Percentiles rank a stretch among this genome's conserved stretches.
Evolutionary conservation across 192 early-diverging fungal species (phyloP).

Genomic region (Coemansia sp.): DNA sequence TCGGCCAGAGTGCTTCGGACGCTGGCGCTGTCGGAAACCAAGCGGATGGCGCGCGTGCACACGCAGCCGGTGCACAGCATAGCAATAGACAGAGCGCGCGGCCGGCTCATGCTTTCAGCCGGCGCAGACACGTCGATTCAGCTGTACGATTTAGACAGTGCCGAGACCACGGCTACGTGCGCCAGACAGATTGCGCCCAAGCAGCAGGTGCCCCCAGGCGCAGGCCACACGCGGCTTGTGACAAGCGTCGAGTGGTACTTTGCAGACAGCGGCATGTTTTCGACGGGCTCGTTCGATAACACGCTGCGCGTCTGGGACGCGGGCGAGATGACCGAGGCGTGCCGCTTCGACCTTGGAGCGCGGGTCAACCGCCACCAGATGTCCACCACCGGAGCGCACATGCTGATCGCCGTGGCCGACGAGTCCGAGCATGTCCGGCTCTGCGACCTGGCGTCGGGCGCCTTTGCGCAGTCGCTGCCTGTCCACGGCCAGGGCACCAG

Average conservation of each 20-base stretch:
- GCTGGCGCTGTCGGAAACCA: constrained; percentile 31
- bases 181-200: constrained; percentile 20
- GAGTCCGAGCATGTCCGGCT: constrained; percentile 69
- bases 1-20: constrained; percentile 21
- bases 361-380: constrained; percentile 71
- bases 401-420: constrained; percentile 76
- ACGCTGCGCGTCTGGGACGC: constrained; percentile 84
- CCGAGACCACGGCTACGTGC: not conserved
- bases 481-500: constrained; percentile 65
- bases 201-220: constrained; percentile 18
- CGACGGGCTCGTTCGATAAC: constrained; percentile 73
- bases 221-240: constrained; percentile 66
- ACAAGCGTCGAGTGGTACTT: constrained; percentile 80
- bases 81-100: constrained; percentile 29
- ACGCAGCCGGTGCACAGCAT: constrained; percentile 36
- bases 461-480: constrained; percentile 35
- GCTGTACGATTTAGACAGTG: constrained; percentile 43
- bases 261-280: constrained; percentile 82
- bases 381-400: constrained; percentile 74
- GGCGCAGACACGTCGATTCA: constrained; percentile 48
- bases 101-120: constrained; percentile 36
- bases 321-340: constrained; percentile 64
- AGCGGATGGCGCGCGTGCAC: constrained; percentile 34
- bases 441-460: constrained; percentile 65
- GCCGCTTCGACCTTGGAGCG: constrained; percentile 67